Conservation (phyloP, 441 rosid species). For the Pelargonium citronellum region DNA sequence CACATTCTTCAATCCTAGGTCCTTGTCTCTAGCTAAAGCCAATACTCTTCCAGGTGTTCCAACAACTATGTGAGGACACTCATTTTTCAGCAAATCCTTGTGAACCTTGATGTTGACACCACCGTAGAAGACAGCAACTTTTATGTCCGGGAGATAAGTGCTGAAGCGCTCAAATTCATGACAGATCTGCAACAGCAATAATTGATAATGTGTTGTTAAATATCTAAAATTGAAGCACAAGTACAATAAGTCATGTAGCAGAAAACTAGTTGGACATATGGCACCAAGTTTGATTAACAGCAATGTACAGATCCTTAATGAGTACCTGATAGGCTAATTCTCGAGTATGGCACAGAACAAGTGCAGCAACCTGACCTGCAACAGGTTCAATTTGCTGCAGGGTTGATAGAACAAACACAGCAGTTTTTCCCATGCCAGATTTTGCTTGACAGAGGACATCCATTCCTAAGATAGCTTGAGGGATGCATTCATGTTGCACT, state of each 20-base stretch:
- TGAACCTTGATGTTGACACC: constrained; percentile 89
- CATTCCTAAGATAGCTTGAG: constrained; percentile 98
- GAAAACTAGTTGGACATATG: no score
- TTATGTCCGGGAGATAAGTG: constrained; percentile 76
- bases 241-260: no score
- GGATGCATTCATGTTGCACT: constrained; percentile 99
- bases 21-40: constrained; percentile 85
- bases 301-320: no score
- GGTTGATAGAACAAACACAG: constrained; percentile 83
- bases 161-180: constrained; percentile 96
- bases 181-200: constrained; percentile 55
- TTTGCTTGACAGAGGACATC: constrained; percentile 99
- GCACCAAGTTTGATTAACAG: no score
- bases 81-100: constrained; percentile 88
- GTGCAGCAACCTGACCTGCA: constrained; percentile 91
- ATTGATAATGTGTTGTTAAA: not conserved
- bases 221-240: no score
- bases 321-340: constrained; percentile 93
- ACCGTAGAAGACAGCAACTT: constrained; percentile 92
- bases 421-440: constrained; percentile 99
- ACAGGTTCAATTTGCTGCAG: constrained; percentile 90
- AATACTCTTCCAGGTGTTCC: constrained; percentile 96
- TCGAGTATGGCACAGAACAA: constrained; percentile 88
- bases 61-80: constrained; percentile 96
- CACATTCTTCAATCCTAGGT: constrained; percentile 91